phyloP scores from a whole-genome alignment of 768 basidiomycete genomes.

The Suillus luteus region DNA sequence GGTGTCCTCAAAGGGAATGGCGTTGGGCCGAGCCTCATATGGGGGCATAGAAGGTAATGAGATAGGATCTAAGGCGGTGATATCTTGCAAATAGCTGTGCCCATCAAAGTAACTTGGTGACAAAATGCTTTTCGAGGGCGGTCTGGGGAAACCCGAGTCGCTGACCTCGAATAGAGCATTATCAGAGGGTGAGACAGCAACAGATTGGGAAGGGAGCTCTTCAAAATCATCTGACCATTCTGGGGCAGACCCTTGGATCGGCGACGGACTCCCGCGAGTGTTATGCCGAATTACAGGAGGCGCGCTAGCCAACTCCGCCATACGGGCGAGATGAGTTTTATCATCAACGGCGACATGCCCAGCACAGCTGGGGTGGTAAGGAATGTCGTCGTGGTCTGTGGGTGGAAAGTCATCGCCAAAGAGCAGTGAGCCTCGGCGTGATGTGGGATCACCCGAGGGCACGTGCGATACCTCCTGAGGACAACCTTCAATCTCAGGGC shows the following conservation, averaged over 20 bases:
- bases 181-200: constrained; percentile 41
- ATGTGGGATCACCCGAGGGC: constrained; percentile 13
- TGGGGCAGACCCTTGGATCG: constrained; percentile 46
- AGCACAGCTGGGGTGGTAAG: constrained; percentile 35
- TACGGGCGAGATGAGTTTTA: constrained; percentile 55
- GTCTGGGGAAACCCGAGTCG: background rate
- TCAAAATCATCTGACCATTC: constrained; percentile 55
- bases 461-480: constrained; percentile 14
- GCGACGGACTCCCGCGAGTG: constrained; percentile 18
- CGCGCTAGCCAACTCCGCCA: constrained; percentile 53
- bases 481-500: constrained; percentile 13
- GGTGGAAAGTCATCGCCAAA: constrained; percentile 14
- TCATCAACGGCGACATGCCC: constrained; percentile 73
- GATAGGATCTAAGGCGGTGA: background rate
- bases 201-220: constrained; percentile 37
- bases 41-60: constrained; percentile 1
- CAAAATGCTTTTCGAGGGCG: constrained; percentile 4
- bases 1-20: constrained; percentile 33
- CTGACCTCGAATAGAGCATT: constrained; percentile 46
- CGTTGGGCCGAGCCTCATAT: constrained; percentile 19
- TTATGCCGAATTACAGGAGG: constrained; percentile 39
- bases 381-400: constrained; percentile 23
- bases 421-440: constrained; percentile 15
- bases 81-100: constrained; percentile 6
- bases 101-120: background rate